Evolutionary conservation across 2,329 filamentous ascomycete genomes (phyloP).

Genomic region (Colletotrichum zoysiae): DNA sequence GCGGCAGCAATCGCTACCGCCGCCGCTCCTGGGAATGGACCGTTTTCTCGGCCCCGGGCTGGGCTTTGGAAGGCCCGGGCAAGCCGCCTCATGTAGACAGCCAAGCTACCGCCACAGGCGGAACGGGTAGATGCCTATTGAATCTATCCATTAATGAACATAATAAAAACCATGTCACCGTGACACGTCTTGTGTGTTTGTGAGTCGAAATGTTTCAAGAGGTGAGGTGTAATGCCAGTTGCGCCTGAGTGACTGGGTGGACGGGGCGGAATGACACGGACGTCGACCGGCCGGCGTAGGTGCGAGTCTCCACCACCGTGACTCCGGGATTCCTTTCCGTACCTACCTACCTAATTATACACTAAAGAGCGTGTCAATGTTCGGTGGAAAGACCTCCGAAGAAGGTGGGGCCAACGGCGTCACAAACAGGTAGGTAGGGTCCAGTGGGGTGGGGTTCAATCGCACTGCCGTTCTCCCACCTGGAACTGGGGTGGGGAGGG

Average conservation of each 20-base stretch:
- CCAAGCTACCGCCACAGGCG: slow-evolving; percentile 40
- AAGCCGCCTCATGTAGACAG: slow-evolving; percentile 50
- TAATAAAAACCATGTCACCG: not conserved
- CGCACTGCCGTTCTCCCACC: not conserved
- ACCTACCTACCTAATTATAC: no score
- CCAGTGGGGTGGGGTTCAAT: slow-evolving; percentile 17
- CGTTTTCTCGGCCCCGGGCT: slow-evolving; percentile 45
- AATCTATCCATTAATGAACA: slow-evolving; percentile 60
- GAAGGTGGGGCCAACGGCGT: slow-evolving; percentile 29
- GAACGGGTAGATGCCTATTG: slow-evolving; percentile 63
- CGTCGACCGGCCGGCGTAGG: not conserved
- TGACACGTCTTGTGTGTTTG: not conserved
- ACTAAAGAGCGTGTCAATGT: slow-evolving; percentile 12
- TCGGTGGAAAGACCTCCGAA: slow-evolving; percentile 38
- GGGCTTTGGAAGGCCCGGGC: slow-evolving; percentile 48
- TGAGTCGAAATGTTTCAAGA: not conserved
- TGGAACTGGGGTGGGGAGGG: slow-evolving; percentile 9
- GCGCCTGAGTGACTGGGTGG: not conserved
- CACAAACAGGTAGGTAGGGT: slow-evolving; percentile 21
- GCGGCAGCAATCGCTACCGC: not conserved
- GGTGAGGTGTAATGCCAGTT: not conserved
- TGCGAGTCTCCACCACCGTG: not conserved
- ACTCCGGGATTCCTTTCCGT: not conserved
- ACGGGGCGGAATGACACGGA: not conserved
- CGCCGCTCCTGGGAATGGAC: slow-evolving; percentile 32